phyloP scores from a whole-genome alignment of 495 filamentous ascomycete species.

The Amorphotheca resinae region DNA sequence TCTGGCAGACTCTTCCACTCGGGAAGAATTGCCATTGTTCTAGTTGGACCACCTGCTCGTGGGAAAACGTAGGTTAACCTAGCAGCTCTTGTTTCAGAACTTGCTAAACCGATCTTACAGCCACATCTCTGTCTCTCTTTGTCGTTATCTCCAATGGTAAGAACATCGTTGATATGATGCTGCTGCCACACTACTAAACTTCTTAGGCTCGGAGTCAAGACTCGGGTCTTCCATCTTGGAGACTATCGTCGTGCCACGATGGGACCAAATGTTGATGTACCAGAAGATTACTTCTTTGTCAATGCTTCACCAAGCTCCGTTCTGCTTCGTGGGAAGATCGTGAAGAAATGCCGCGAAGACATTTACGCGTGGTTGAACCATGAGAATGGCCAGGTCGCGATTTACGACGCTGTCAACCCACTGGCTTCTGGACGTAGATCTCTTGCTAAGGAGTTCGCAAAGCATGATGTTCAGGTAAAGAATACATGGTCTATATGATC shows the following conservation, averaged over 20 bases:
- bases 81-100: neutral
- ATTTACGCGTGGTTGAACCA: conserved; percentile 92
- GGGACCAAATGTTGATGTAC: conserved; percentile 73
- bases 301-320: conserved; percentile 83
- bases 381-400: conserved; percentile 96
- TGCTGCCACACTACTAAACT: conserved; percentile 12
- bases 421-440: conserved; percentile 70
- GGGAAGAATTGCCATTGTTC: conserved; percentile 90
- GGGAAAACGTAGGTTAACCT: conserved; percentile 72
- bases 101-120: conserved; percentile 31
- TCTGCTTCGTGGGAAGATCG: conserved; percentile 85
- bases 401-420: conserved; percentile 98
- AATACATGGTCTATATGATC: conserved; percentile 10
- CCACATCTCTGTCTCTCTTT: conserved; percentile 90
- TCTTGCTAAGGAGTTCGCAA: conserved; percentile 89
- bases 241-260: conserved; percentile 92
- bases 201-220: conserved; percentile 88
- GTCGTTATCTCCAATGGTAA: conserved; percentile 88
- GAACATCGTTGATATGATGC: conserved; percentile 15
- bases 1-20: conserved; percentile 95
- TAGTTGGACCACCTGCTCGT: conserved; percentile 88
- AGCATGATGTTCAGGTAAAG: conserved; percentile 85
- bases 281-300: conserved; percentile 95
- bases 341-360: conserved; percentile 94
- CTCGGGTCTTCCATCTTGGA: conserved; percentile 90